phyloP scores from a whole-genome alignment of 495 filamentous ascomycete species.

The Neurospora sp. region DNA sequence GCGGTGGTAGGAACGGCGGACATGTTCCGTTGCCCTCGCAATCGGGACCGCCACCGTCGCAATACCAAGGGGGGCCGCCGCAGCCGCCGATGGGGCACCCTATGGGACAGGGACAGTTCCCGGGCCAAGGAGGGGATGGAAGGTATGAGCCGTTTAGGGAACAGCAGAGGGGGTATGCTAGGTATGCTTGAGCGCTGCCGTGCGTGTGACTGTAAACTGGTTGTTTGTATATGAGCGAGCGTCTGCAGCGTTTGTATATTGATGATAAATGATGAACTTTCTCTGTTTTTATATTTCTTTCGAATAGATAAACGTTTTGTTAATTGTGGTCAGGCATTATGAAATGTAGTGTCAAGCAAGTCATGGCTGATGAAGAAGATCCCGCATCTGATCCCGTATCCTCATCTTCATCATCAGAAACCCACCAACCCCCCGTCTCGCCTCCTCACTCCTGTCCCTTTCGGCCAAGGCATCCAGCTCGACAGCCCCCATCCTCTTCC shows the following conservation, averaged over 20 bases:
- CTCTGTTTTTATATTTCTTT: not conserved
- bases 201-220: not conserved
- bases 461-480: not conserved
- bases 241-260: not conserved
- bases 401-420: not conserved
- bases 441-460: not conserved
- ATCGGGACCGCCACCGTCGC: not conserved
- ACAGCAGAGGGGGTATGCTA: not conserved
- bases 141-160: not conserved
- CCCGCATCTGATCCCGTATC: not conserved
- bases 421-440: not conserved
- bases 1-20: not conserved
- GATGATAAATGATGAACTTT: not conserved
- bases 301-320: not conserved
- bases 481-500: not conserved
- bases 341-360: too few relatives aligned
- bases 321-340: too few relatives aligned
- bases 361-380: not conserved
- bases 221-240: not conserved
- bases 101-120: not conserved
- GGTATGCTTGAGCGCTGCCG: not conserved
- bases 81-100: not conserved
- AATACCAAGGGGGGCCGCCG: not conserved
- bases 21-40: not conserved
- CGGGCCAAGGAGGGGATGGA: not conserved